Evolutionary conservation across 352 stramenopile genomes (phyloP).

Genomic region (Phytophthora brassicae): DNA sequence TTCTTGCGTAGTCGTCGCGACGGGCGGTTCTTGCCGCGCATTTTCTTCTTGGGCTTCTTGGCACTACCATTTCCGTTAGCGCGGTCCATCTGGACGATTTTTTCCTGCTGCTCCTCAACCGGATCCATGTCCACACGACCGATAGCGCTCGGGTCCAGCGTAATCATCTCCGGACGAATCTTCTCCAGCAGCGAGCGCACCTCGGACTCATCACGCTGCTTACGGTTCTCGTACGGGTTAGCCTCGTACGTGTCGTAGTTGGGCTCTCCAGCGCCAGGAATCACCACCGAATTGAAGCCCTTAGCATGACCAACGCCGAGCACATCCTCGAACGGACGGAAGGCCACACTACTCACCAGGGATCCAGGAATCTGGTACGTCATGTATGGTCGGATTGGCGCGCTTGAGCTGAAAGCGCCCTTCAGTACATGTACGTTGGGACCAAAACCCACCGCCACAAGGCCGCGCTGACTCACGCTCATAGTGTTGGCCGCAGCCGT

Average conservation of each 20-base stretch:
- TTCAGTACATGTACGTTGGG: slow-evolving; percentile 92
- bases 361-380: slow-evolving; percentile 85
- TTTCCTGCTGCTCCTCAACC: slow-evolving; percentile 82
- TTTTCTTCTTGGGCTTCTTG: slow-evolving; percentile 94
- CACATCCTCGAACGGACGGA: slow-evolving; percentile 98
- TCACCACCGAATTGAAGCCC: slow-evolving; percentile 87
- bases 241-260: slow-evolving; percentile 99
- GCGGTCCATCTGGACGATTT: slow-evolving; percentile 71
- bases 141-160: slow-evolving; percentile 93
- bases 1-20: slow-evolving; percentile 96
- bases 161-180: slow-evolving; percentile 98
- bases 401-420: slow-evolving; percentile 76
- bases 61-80: slow-evolving; percentile 66
- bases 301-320: slow-evolving; percentile 92
- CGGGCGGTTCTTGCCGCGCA: slow-evolving; percentile 97
- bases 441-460: slow-evolving; percentile 94
- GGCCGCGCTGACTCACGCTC: slow-evolving; percentile 95
- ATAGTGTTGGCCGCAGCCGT: slow-evolving; percentile 84
- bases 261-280: slow-evolving; percentile 96
- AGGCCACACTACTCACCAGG: slow-evolving; percentile 90
- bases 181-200: slow-evolving; percentile 98
- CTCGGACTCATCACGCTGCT: slow-evolving; percentile 96
- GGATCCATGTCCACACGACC: slow-evolving; percentile 92
- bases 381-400: slow-evolving; percentile 86
- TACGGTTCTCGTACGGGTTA: slow-evolving; percentile 97